Base-by-base conservation (phyloP, 352 stramenopile genomes). In the Phytopythium mirpurense region DNA sequence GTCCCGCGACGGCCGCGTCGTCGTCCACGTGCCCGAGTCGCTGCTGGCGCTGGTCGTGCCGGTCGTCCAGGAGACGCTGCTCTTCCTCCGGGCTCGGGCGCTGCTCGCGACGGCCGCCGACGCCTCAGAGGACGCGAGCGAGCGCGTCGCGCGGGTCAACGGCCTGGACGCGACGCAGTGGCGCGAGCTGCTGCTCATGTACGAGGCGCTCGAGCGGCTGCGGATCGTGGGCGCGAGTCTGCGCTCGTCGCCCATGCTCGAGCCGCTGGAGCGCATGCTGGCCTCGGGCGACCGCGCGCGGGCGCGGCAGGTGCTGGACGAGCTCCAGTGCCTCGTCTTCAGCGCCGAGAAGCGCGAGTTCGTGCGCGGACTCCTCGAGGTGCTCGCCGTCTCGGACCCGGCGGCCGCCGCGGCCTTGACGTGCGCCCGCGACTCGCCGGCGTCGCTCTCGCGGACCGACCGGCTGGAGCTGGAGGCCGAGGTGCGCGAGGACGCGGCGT, bases 261-360 rank as follows among this genome's bases (percentile, higher is more conserved):
- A 67, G 31, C 74, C 75, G 16, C 58, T 87, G 41, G 71, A 86
- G 52, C 57, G 78, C 42, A 57, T 81, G 62, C 51, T 89, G 12
- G 60, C 63, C 14, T 51, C 34, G 29, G 47, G 64, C 47, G 74
- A 87, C 7, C 51, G 48, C 9, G 14, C 49, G 19, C 62, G 62
- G 3, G 73, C 71, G 0, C 65, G 68, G 26, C 59, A 80, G 45
- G 75, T 87, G 49, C 60, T 87, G 10, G 68, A 84, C 38, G 63
- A 86, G 43, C 57, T 86, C 45, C 77, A 71, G 15, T 57, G 54
- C 6, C 61, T 86, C n/a, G 59, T 72, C 27, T 89, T 89, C 38
- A 78, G 67, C 27, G 51, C 76, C 24, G 78, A 84, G 51, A 86
- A 87, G 48, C 73, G 78, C 24, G 68, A 81, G 29, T 70, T 86